Percentiles rank a stretch among this genome's conserved stretches.
These are phyloP conservation scores for Chaetoscypha palmicola DNA, from an alignment of 2,329 filamentous ascomycete genomes.

Conservation along the genomic window DNA sequence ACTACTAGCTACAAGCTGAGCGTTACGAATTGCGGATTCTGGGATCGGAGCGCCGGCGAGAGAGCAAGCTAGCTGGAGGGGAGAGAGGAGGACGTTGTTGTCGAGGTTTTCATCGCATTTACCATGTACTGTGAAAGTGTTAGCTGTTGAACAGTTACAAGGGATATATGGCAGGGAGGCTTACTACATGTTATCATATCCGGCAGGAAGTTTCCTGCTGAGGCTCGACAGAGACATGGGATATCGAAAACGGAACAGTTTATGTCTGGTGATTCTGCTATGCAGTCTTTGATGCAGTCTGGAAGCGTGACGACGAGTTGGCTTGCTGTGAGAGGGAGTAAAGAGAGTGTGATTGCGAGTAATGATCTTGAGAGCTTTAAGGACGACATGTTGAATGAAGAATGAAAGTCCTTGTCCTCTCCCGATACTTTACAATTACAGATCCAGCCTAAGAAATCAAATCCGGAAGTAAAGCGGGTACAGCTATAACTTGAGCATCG, in stretches of 20 bases:
- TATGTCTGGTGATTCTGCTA: constrained; percentile 26
- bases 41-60: constrained; percentile 29
- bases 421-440: too few species aligned
- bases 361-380: neutral
- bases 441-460: too few species aligned
- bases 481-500: too few species aligned
- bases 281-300: constrained; percentile 33
- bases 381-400: constrained; percentile 11
- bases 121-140: constrained; percentile 26
- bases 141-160: neutral
- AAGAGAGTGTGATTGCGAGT: constrained; percentile 7
- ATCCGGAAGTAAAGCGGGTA: too few species aligned
- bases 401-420: too few species aligned
- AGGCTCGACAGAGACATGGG: constrained; percentile 35
- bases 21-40: constrained; percentile 29
- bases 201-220: constrained; percentile 31
- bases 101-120: constrained; percentile 33
- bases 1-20: constrained; percentile 25
- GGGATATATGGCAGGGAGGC: neutral
- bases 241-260: constrained; percentile 30
- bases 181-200: constrained; percentile 33
- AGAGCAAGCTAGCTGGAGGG: constrained; percentile 32
- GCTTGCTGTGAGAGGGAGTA: constrained; percentile 20
- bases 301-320: constrained; percentile 25
- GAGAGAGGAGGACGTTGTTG: constrained; percentile 30